phyloP scores from a whole-genome alignment of 345 rosid species.

The Populus simonii region DNA sequence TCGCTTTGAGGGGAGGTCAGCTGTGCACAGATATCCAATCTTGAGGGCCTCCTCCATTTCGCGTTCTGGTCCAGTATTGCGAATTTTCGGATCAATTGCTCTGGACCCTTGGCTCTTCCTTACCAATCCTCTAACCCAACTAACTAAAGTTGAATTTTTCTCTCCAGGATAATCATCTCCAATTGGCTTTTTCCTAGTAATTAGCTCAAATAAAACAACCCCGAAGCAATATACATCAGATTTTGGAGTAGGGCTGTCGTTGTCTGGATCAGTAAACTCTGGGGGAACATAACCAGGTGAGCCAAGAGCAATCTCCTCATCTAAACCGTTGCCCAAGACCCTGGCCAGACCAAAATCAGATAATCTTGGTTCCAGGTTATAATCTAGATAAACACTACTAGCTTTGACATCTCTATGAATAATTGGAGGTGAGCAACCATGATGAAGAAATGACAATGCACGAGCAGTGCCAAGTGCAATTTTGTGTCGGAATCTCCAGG shows the following conservation, averaged over 20 bases:
- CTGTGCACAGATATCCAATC: constrained; percentile 91
- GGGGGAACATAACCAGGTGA: constrained; percentile 86
- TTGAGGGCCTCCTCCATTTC: constrained; percentile 85
- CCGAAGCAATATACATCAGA: constrained; percentile 94
- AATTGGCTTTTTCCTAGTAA: constrained; percentile 71
- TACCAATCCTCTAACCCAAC: constrained; percentile 74
- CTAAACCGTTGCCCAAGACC: constrained; percentile 70
- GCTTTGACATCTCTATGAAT: constrained; percentile 87
- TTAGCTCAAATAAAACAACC: constrained; percentile 72
- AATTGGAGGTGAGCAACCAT: constrained; percentile 89
- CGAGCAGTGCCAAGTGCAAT: constrained; percentile 87
- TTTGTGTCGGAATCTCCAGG: constrained; percentile 82
- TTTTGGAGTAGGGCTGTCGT: constrained; percentile 61
- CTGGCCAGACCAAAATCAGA: constrained; percentile 88
- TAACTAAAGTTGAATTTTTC: constrained; percentile 50
- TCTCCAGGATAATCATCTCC: constrained; percentile 72
- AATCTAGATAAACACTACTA: constrained; percentile 83
- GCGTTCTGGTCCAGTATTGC: constrained; percentile 50
- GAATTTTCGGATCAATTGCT: constrained; percentile 75
- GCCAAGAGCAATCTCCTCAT: constrained; percentile 61
- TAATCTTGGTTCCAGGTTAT: constrained; percentile 74
- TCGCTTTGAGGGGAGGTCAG: constrained; percentile 77
- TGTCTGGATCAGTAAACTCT: constrained; percentile 59
- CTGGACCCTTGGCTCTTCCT: constrained; percentile 56
- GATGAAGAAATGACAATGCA: constrained; percentile 90